Evolutionary conservation across 2,329 filamentous ascomycete species (phyloP), one percentile per base, ranked within the genome.

Genomic region (Escovopsis weberi): DNA sequence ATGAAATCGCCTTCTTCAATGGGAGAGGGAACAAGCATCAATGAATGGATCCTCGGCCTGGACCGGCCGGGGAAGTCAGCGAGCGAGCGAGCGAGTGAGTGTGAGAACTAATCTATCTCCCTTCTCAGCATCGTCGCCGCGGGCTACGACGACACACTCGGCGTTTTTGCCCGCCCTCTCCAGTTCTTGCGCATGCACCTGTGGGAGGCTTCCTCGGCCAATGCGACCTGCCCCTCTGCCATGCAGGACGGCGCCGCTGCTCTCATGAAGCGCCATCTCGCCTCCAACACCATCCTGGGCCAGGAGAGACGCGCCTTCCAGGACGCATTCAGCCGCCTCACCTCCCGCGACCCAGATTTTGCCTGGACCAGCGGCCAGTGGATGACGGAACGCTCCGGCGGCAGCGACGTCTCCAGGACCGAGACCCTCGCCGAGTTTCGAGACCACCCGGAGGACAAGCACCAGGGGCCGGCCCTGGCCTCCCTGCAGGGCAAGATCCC

Each of bases 361-460:
- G 72, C 74, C 0, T 85, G 80, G 81, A 85, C 80, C 0, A 81
- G 74, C 35, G 80, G 80, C 0, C 81, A 85, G 55, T 85, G 82
- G 81, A 85, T 85, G 81, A 85, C 81, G 0, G 80, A 85, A 51
- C 67, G 80, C 2, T 67, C 69, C 0, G 80, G 80, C 2, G 81
- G 80, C 0, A 82, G 77, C 48, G 81, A 85, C 51, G 78, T 85
- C 1, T 75, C 75, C 4, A 67, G 70, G 33, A 82, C 77, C 0
- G 80, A 85, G 57, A 85, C 80, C 0, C 59, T 72, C 4, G 78
- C 78, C 4, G 58, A 44, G 26, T 32, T 32, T 11, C 28, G 28
- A 32, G 51, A 53, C 1, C 38, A 50, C 11, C 51, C 54, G 8
- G 43, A 45, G 11, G 47, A 33, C 18, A 45, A 36, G 12, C 39